phyloP scores from a whole-genome alignment of 2,329 filamentous ascomycete species.

The Tympanopsis confertula region DNA sequence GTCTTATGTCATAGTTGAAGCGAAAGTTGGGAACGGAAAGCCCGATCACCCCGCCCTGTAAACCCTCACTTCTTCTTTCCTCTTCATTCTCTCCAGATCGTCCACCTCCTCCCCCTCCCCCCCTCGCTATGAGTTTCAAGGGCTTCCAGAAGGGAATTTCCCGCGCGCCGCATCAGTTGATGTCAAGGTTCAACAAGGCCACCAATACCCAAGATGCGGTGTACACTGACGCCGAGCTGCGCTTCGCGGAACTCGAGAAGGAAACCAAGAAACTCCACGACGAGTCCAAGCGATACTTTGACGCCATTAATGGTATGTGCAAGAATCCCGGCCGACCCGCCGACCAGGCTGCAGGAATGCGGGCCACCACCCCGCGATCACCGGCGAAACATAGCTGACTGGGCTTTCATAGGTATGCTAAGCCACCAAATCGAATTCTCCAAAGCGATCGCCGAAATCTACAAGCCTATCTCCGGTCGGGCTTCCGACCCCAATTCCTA shows the following conservation, averaged over 20 bases:
- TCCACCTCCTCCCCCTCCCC: too few relatives aligned
- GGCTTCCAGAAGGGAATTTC: conserved; percentile 84
- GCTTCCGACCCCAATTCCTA: conserved; percentile 84
- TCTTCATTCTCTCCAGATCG: too few relatives aligned
- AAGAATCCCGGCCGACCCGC: too few relatives aligned
- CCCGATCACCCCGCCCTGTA: too few relatives aligned
- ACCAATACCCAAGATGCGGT: conserved; percentile 91
- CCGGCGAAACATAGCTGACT: too few relatives aligned
- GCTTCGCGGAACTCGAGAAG: conserved; percentile 84
- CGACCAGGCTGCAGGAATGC: too few relatives aligned
- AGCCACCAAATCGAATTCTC: conserved; percentile 97
- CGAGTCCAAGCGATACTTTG: conserved; percentile 94
- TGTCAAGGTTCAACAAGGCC: conserved; percentile 85
- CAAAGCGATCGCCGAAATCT: conserved; percentile 87
- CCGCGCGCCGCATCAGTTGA: conserved; percentile 84
- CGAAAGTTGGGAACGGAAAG: too few relatives aligned
- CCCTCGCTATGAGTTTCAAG: conserved; percentile 89
- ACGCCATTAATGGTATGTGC: conserved; percentile 68
- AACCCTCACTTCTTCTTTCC: too few relatives aligned
- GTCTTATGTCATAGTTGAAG: too few relatives aligned
- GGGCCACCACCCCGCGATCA: too few relatives aligned
- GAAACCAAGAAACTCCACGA: conserved; percentile 96
- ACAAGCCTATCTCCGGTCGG: conserved; percentile 94
- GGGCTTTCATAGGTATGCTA: conserved; percentile 76
- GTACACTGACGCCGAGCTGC: conserved; percentile 85